These are phyloP conservation scores for Gynochthodes officinalis DNA, from an alignment of 257 asterid species.

Conservation along the genomic window DNA sequence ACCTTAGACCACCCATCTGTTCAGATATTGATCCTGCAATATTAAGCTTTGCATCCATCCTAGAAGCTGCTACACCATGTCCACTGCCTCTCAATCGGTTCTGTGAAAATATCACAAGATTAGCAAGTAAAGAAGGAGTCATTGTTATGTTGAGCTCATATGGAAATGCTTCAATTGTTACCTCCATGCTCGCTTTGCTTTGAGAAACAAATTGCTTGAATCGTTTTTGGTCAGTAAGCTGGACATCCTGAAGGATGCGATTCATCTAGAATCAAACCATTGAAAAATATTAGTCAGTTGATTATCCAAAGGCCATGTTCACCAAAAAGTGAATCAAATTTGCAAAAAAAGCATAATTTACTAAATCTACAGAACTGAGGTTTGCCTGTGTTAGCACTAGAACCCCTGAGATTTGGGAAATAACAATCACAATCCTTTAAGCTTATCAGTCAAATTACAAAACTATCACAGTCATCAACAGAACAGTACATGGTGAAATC, in stretches of 20 bases:
- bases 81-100: conserved; percentile 98
- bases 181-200: conserved; percentile 99
- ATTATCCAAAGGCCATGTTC: not conserved
- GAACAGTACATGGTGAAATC: not conserved
- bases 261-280: conserved; percentile 55
- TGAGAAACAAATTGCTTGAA: conserved; percentile 97
- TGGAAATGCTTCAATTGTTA: conserved; percentile 22
- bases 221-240: conserved; percentile 88
- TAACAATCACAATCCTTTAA: not conserved
- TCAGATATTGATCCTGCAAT: conserved; percentile 95
- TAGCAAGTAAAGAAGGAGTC: not conserved
- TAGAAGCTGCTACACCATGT: conserved; percentile 90
- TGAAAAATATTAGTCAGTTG: conserved; percentile 14
- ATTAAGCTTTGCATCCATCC: conserved; percentile 98
- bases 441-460: not conserved
- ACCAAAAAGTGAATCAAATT: not conserved
- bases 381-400: not conserved
- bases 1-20: conserved; percentile 99
- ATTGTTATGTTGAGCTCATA: conserved; percentile 12
- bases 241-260: conserved; percentile 87
- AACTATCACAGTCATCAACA: not conserved
- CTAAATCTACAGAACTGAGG: not conserved
- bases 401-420: not conserved
- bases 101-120: conserved; percentile 39
- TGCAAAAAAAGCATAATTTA: not conserved